These are phyloP conservation scores for Buxus sempervirens DNA, from an alignment of 164 flowering plant species.

Conservation along the genomic window DNA sequence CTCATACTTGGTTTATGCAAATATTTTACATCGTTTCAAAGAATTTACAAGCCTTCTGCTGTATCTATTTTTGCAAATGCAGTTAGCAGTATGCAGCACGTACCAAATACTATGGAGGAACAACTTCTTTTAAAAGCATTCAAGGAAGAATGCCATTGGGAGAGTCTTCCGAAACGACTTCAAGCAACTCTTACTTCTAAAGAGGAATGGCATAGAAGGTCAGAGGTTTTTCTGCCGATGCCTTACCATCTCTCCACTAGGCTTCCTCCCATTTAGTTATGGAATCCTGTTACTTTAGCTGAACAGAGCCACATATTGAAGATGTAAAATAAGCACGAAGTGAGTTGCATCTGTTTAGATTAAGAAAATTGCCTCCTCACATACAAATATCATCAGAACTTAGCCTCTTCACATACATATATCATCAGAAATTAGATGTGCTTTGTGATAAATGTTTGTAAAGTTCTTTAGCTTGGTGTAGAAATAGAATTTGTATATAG, in stretches of 20 bases:
- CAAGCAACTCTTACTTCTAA: conserved; percentile 76
- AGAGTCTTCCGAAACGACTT: conserved; percentile 85
- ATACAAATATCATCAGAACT: not conserved
- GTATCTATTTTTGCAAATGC: not conserved
- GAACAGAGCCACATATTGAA: not conserved
- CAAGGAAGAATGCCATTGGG: conserved; percentile 91
- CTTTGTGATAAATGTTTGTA: not conserved
- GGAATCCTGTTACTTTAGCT: not conserved
- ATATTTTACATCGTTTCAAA: not conserved
- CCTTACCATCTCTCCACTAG: not conserved
- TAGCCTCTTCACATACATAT: not conserved
- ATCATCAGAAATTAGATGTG: not conserved
- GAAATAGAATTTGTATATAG: too few relatives aligned
- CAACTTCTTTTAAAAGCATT: conserved; percentile 86
- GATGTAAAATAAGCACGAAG: not conserved
- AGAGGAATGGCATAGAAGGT: conserved; percentile 98
- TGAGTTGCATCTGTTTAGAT: not conserved
- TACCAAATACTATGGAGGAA: conserved; percentile 81
- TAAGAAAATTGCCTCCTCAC: not conserved
- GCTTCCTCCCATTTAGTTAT: not conserved
- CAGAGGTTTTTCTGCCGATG: conserved; percentile 3
- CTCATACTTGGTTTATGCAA: too few relatives aligned
- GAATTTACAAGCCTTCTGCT: not conserved
- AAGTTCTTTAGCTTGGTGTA: not conserved
- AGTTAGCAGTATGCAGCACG: conserved; percentile 55